phyloP scores from a whole-genome alignment of 805 yeast species.

The Kregervanrija delftensis region DNA sequence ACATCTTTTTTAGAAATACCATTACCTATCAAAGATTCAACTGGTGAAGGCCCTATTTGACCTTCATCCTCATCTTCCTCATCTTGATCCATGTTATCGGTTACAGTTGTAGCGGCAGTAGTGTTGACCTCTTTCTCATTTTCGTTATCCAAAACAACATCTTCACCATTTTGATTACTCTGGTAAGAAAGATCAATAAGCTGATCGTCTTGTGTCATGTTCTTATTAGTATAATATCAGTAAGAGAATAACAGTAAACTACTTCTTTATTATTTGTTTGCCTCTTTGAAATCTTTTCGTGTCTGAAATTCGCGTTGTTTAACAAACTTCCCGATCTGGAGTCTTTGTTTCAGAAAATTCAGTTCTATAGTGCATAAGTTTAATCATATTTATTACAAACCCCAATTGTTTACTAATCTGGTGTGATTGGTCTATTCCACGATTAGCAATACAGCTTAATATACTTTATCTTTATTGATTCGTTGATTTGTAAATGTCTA shows the following conservation, averaged over 20 bases:
- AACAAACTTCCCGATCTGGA: too few relatives aligned
- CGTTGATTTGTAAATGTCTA: too few relatives aligned
- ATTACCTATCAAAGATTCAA: slow-evolving; percentile 58
- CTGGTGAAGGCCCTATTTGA: slow-evolving; percentile 46
- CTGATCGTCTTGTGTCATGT: slow-evolving; percentile 5
- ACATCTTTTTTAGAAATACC: slow-evolving; percentile 81
- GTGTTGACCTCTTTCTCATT: slow-evolving; percentile 8
- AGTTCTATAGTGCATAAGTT: too few relatives aligned
- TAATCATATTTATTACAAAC: too few relatives aligned
- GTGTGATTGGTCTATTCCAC: too few relatives aligned
- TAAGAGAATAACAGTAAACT: background rate
- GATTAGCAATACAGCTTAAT: too few relatives aligned
- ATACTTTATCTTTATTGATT: too few relatives aligned
- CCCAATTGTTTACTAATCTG: too few relatives aligned
- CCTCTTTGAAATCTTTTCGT: too few relatives aligned
- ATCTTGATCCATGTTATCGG: slow-evolving; percentile 15
- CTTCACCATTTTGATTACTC: slow-evolving; percentile 1
- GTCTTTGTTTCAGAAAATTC: too few relatives aligned
- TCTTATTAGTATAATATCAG: background rate
- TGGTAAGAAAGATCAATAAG: slow-evolving; percentile 9
- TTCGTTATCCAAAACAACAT: background rate
- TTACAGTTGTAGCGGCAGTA: slow-evolving; percentile 4
- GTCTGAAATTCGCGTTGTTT: too few relatives aligned
- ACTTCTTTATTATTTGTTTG: background rate
- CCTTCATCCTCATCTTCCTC: slow-evolving; percentile 43